Evolutionary conservation across 768 basidiomycete genomes (phyloP), one percentile per base, ranked within the genome.

Genomic region (Leucocoprinus leucothites): DNA sequence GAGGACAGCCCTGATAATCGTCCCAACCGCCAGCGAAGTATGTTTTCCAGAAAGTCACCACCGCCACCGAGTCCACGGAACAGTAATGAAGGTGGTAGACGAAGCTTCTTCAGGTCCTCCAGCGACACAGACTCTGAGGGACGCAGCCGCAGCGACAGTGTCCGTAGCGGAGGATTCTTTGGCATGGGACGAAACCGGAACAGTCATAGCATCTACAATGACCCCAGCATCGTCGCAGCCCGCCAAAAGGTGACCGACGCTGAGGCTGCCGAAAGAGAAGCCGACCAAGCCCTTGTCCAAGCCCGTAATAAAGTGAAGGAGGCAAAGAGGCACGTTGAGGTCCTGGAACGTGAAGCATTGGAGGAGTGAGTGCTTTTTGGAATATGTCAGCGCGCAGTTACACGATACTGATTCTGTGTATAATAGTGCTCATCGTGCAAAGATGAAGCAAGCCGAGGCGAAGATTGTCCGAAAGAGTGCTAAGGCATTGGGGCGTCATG

Each of bases 391-490:
- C 18, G 24, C 2, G 16, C 28, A 43, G 44, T 36, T n/a, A n/a
- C n/a, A n/a, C n/a, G n/a, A n/a, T n/a, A n/a, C n/a, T n/a, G n/a
- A n/a, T 57, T 50, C 53, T 46, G 59, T n/a, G 16, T 6, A 13
- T n/a, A 11, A n/a, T 60, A 82, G 81, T 26, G 71, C 75, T 22
- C 67, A 65, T 28, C 78, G 77, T 45, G 81, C 80, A 11, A 79
- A 78, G 64, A 73, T 75, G 6, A 82, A 82, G 60, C 79, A 80
- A 57, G 75, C 73, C 13, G 77, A 81, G 60, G 74, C 77, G 6
- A 78, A 79, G 63, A 67, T 69, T 18, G 76, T 83, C 60, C 75
- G 71, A 65, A 81, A 80, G 67, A 71, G 65, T 53, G 76, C 75
- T 8, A 73, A 73, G 35, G 70, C 70, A 14, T 72, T 82, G 44